Percentiles rank a stretch among this genome's conserved stretches.
Evolutionary conservation across 2,329 filamentous ascomycete species (phyloP).

Genomic region (Penicillium paneum): DNA sequence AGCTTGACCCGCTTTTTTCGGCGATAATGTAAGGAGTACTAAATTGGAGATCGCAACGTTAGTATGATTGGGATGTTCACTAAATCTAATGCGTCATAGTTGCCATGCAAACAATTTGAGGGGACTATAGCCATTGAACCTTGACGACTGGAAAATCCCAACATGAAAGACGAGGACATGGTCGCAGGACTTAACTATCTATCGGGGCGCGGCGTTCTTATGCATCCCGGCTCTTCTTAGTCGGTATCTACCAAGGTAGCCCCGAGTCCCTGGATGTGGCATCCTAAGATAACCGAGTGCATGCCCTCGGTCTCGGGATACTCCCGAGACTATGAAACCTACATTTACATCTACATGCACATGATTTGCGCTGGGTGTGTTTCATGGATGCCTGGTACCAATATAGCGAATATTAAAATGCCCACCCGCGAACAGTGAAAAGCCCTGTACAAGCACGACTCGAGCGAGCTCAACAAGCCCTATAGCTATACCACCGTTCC

Average conservation of each 20-base stretch:
- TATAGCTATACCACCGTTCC: slow-evolving; percentile 29
- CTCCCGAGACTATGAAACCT: slow-evolving; percentile 29
- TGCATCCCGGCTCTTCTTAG: slow-evolving; percentile 25
- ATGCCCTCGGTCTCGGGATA: slow-evolving; percentile 28
- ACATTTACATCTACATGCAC: slow-evolving; percentile 31
- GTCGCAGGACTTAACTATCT: slow-evolving; percentile 31
- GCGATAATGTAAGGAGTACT: too few species aligned
- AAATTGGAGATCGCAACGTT: too few species aligned
- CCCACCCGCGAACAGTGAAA: slow-evolving; percentile 29
- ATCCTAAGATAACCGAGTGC: slow-evolving; percentile 25
- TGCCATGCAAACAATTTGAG: too few species aligned
- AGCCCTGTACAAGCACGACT: slow-evolving; percentile 25
- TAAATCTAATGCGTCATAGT: too few species aligned
- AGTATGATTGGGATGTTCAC: too few species aligned
- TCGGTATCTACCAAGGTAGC: slow-evolving; percentile 31
- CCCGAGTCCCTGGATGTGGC: slow-evolving; percentile 31
- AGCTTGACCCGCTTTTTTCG: too few species aligned
- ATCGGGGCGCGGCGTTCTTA: slow-evolving; percentile 24
- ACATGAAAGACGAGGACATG: slow-evolving; percentile 1
- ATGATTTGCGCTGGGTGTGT: slow-evolving; percentile 33
- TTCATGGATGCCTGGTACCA: slow-evolving; percentile 21
- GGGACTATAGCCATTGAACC: slow-evolving; percentile 7
- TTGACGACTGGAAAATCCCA: slow-evolving; percentile 12
- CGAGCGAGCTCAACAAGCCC: slow-evolving; percentile 24
- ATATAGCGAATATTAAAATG: slow-evolving; percentile 27